Percentiles rank a stretch among this genome's conserved stretches.
Evolutionary conservation across 2,329 filamentous ascomycete species (phyloP).

Genomic region (Calonectria pauciramosa): DNA sequence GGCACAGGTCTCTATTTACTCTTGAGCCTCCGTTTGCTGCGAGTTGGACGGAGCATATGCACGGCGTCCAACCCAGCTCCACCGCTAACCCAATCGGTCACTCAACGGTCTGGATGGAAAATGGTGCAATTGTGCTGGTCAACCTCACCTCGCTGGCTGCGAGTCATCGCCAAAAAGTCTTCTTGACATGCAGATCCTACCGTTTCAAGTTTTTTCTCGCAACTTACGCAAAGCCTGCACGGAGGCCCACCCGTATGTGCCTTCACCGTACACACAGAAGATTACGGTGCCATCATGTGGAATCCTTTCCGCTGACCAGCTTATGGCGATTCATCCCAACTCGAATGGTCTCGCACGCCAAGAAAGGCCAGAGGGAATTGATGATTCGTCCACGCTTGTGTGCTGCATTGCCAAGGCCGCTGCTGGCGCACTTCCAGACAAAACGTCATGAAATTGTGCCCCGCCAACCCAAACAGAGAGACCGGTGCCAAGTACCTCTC

Average conservation of each 20-base stretch:
- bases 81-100: conserved; percentile 37
- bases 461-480: background rate
- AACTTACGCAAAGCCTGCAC: conserved; percentile 13
- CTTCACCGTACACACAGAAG: conserved; percentile 11
- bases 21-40: conserved; percentile 16
- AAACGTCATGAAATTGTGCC: conserved; percentile 37
- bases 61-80: conserved; percentile 21
- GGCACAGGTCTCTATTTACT: conserved; percentile 4
- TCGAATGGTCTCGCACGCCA: conserved; percentile 17
- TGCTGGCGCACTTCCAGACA: conserved; percentile 17
- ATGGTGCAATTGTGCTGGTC: conserved; percentile 29
- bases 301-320: conserved; percentile 18
- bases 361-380: conserved; percentile 19
- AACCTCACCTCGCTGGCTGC: conserved; percentile 42
- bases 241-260: conserved; percentile 8
- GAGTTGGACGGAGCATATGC: conserved; percentile 10
- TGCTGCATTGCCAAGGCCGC: conserved; percentile 28
- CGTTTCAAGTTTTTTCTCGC: conserved; percentile 38
- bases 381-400: conserved; percentile 29
- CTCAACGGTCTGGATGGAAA: conserved; percentile 33
- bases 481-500: background rate
- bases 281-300: conserved; percentile 18
- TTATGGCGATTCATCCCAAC: conserved; percentile 12
- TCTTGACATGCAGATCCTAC: conserved; percentile 43
- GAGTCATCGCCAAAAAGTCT: conserved; percentile 45